Conservation (phyloP, 139 green algal species). For the Spirogloea muscicola region DNA sequence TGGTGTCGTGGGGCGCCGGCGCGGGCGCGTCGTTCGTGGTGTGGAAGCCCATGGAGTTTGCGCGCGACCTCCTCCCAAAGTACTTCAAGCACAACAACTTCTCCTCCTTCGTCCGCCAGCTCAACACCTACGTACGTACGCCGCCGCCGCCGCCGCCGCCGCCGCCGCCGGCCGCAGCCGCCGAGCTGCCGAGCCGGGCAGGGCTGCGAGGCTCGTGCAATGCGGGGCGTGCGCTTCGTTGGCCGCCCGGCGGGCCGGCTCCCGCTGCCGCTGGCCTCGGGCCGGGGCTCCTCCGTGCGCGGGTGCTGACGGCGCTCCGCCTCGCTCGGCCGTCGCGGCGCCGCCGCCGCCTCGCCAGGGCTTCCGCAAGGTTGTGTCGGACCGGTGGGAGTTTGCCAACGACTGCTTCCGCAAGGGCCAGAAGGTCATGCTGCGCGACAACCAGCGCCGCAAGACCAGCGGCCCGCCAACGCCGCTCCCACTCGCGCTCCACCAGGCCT, state of each 20-base stretch:
- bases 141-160: too few species aligned
- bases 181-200: too few species aligned
- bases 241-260: too few species aligned
- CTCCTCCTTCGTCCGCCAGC: constrained; percentile 88
- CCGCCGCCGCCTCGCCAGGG: constrained; percentile 38
- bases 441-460: background rate
- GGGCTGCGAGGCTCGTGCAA: too few species aligned
- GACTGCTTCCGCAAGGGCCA: constrained; percentile 65
- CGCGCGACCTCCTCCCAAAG: constrained; percentile 76
- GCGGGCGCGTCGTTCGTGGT: constrained; percentile 83
- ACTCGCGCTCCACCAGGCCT: too few species aligned
- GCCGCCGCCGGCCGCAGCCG: too few species aligned
- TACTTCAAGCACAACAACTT: constrained; percentile 99
- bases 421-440: background rate
- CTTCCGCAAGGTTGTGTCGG: constrained; percentile 89
- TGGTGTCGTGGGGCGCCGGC: constrained; percentile 81
- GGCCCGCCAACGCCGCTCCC: too few species aligned
- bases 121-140: constrained; percentile 87
- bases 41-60: constrained; percentile 87
- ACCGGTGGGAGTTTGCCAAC: constrained; percentile 93
- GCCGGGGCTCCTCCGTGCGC: too few species aligned
- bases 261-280: too few species aligned
- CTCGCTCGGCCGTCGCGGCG: too few species aligned
- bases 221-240: too few species aligned
- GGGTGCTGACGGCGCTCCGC: too few species aligned